Base-by-base conservation (phyloP, 495 filamentous ascomycete genomes). In the Hypomontagnella submonticulosa region DNA sequence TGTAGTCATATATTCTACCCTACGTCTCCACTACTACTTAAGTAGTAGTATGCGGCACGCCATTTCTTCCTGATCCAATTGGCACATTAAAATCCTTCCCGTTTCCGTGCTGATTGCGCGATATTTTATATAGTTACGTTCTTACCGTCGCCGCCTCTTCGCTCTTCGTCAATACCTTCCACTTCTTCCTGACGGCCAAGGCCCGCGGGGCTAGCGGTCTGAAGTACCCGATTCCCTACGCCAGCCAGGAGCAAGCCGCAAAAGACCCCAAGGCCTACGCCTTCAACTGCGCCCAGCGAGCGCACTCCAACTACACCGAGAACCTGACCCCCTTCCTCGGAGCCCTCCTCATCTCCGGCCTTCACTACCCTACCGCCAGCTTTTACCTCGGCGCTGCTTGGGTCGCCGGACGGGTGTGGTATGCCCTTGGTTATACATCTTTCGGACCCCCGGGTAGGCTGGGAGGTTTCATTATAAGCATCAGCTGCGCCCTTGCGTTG, bases 301-400 rank as follows among this genome's bases (percentile, higher is more conserved):
- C 89, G 4, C 90, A 93, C 78, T 71, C 76, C 62, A 90, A 91
- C 76, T 91, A 84, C 75, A 79, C 85, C 47, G 90, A 93, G 75
- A 89, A 89, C 71, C 73, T 85, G 13, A 68, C 85, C 4, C 80
- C 86, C 23, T 80, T 88, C 77, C 72, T 90, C 33, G 80, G 77
- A 38, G 80, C 78, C 30, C 75, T 91, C 15, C 75, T 89, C 47
- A 79, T 89, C 30, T 71, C 80, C 13, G 79, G 81, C 32, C 67
- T 87, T 61, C 75, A 81, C 63, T 88, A 85, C 75, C 90, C 90
- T 0, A 61, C 80, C 15, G 66, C 79, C 1, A 81, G 85, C 0
- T 79, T 85, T 5, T 71, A 52, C 3, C 63, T 89, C 11, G 85
- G 87, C 16, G 79, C 71, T 4, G 69, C 71, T 4, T 92, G 90